Base-by-base conservation (phyloP, 257 asterid species). In the Rhazya stricta region DNA sequence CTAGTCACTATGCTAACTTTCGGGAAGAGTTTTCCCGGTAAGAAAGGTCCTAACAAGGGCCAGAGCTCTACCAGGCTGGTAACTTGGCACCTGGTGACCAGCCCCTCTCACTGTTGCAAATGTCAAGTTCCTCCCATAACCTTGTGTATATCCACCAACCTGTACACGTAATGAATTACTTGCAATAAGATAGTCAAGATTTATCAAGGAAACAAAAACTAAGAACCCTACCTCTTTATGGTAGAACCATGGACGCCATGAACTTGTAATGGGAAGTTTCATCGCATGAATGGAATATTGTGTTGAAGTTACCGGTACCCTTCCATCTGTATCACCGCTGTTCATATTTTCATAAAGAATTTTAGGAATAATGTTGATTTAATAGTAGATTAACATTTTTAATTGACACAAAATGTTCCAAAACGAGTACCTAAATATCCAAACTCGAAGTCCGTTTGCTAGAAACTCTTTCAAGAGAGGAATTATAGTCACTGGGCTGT, bases 271-370 rank as follows among this genome's bases (percentile, higher is more conserved):
- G 2, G 42, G 63, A 37, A 78, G 74, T 15, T 78, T 73, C 53
- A 78, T 78, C 12, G 50, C 81, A 23, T 73, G 23, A 10, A 73
- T 73, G 11, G 81, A 78, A 42, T 61, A 72, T 48, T 73, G 67
- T 8, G 81, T 18, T 39, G 81, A 78, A 29, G 81, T 78, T 29
- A 78, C 81, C 4, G 81, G 78, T 9, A 78, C 81, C 19, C 78
- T 72, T 78, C 78, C 78, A 78, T 78, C 81, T 9, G 30, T 67
- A 25, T 78, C 81, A 19, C 81, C 81, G 23, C 81, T 73, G 69
- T 34, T 56, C 1, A n/a, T 16, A 50, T 34, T 1, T 1, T 2
- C 12, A 30, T 32, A 11, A 67, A 29, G 15, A 13, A 5, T 6
- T 54, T 23, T 21, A 1, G 15, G 15, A 43, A 43, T 43, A 43